Evolutionary conservation across 139 green algal genomes (phyloP).

Genomic region (Gonium pectorale): DNA sequence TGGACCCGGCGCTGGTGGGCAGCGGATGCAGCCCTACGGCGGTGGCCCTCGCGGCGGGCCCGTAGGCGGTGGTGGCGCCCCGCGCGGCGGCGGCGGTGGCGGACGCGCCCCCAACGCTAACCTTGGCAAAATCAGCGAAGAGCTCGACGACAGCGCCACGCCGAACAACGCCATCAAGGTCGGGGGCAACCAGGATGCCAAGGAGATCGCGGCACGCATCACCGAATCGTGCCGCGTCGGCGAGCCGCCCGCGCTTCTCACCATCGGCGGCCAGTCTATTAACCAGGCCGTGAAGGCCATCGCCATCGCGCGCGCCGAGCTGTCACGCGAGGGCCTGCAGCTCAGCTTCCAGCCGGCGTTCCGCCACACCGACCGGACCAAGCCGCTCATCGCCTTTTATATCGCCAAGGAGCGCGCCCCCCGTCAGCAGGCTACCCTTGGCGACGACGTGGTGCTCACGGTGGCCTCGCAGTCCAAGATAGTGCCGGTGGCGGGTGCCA

Average conservation of each 20-base stretch:
- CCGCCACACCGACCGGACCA: constrained; percentile 62
- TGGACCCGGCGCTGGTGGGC: not conserved
- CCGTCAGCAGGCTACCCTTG: constrained; percentile 3
- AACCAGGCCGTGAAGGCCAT: constrained; percentile 72
- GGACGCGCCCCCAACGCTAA: no score
- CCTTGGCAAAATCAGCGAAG: constrained; percentile 47
- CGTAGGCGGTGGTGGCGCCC: not conserved
- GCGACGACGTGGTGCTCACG: constrained; percentile 34
- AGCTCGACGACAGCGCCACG: constrained; percentile 32
- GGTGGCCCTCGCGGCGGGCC: not conserved
- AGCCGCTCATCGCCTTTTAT: constrained; percentile 73
- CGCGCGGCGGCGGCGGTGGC: not conserved
- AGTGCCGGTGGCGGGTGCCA: constrained; percentile 44
- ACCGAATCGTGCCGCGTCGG: constrained; percentile 11
- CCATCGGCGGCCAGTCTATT: constrained; percentile 64
- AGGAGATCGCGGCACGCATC: constrained; percentile 49
- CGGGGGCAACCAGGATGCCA: constrained; percentile 39
- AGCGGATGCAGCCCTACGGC: constrained; percentile 30
- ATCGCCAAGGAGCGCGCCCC: constrained; percentile 51
- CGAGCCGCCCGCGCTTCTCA: constrained; percentile 65
- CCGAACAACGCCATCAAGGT: constrained; percentile 53
- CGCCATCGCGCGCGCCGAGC: constrained; percentile 51
- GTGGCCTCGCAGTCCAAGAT: constrained; percentile 37
- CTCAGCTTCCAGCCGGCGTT: constrained; percentile 79
- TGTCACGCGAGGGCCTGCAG: constrained; percentile 51